Conservation (phyloP, 257 asterid species). For the Mentha longifolia region DNA sequence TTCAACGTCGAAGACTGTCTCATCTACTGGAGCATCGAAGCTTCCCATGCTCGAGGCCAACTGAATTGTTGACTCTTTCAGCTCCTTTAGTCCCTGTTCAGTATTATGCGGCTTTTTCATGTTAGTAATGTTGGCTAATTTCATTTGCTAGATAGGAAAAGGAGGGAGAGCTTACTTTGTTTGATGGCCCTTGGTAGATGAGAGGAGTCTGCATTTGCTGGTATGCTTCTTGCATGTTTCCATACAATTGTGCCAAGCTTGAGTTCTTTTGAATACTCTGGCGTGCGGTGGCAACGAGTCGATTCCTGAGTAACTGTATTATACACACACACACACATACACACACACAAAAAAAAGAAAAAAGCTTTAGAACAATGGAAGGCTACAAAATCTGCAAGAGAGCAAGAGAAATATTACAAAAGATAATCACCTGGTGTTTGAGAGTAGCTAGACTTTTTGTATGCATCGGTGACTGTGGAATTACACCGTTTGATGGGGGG, state of each 20-base stretch:
- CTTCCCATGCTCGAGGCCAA: constrained; percentile 83
- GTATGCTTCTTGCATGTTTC: constrained; percentile 92
- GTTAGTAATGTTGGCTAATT: constrained; percentile 9
- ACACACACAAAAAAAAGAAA: neutral
- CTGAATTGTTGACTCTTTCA: constrained; percentile 77
- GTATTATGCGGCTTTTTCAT: neutral
- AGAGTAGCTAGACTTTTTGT: constrained; percentile 88
- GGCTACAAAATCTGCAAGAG: neutral
- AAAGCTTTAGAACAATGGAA: constrained; percentile 6
- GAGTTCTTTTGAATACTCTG: constrained; percentile 67
- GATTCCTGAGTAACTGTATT: constrained; percentile 73
- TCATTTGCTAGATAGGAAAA: neutral
- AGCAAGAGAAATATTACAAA: neutral
- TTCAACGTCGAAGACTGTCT: constrained; percentile 74
- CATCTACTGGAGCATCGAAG: constrained; percentile 77
- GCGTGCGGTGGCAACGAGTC: constrained; percentile 70
- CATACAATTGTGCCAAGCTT: constrained; percentile 78
- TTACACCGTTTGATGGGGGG: constrained; percentile 91
- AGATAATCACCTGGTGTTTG: constrained; percentile 71
- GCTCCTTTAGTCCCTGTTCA: constrained; percentile 81
- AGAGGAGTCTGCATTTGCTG: constrained; percentile 90
- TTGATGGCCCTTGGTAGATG: constrained; percentile 68
- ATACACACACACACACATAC: neutral
- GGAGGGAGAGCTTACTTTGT: constrained; percentile 43
- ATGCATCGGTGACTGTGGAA: constrained; percentile 97